These are phyloP conservation scores for Stereocaulon alpinum DNA, from an alignment of 495 filamentous ascomycete genomes.

Conservation along the genomic window DNA sequence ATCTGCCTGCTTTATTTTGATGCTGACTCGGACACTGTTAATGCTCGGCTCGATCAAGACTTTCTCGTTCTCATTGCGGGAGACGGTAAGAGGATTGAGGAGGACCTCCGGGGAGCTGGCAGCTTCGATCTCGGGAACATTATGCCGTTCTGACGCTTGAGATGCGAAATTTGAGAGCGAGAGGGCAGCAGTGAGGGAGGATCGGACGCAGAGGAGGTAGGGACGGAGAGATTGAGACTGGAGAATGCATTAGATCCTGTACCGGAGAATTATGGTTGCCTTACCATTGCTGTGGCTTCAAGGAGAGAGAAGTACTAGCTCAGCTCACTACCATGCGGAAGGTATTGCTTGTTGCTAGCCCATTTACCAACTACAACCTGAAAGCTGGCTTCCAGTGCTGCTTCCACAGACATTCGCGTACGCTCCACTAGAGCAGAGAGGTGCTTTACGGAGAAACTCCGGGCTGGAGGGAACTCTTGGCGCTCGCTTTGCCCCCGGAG, in stretches of 20 bases:
- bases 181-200: constrained; percentile 85
- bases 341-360: not conserved
- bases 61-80: constrained; percentile 89
- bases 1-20: constrained; percentile 98
- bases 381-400: too few species aligned
- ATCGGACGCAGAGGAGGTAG: constrained; percentile 93
- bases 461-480: not conserved
- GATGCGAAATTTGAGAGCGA: constrained; percentile 96
- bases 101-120: constrained; percentile 84
- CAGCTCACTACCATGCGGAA: not conserved
- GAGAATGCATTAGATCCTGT: not conserved
- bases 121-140: constrained; percentile 96
- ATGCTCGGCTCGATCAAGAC: constrained; percentile 90
- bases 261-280: not conserved
- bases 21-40: constrained; percentile 90
- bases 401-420: not conserved
- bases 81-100: constrained; percentile 79
- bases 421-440: not conserved
- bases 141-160: constrained; percentile 89
- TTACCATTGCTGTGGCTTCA: constrained; percentile 6
- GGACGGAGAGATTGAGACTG: constrained; percentile 97
- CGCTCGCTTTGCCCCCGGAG: not conserved
- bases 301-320: not conserved
- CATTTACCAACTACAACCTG: not conserved
- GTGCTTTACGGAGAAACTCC: not conserved